phyloP scores from a whole-genome alignment of 768 basidiomycete genomes.

The Coprinopsis sp. region DNA sequence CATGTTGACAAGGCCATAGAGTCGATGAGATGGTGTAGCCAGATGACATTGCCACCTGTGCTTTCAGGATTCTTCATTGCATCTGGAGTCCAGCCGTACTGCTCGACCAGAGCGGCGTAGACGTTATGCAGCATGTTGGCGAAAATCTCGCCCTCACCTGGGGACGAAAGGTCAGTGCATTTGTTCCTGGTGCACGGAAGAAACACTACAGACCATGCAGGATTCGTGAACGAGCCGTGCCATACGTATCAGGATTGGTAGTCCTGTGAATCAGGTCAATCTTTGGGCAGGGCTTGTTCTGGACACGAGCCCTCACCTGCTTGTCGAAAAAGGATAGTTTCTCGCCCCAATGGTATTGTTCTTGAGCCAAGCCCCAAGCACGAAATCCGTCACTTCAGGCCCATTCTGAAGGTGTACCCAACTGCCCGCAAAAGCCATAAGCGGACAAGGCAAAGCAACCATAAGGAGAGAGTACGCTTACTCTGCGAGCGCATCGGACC shows the following conservation, averaged over 20 bases:
- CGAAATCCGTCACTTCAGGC: conserved; percentile 30
- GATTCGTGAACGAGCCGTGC: conserved; percentile 31
- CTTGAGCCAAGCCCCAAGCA: conserved; percentile 46
- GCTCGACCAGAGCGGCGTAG: conserved; percentile 34
- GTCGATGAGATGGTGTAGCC: conserved; percentile 48
- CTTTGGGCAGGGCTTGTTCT: background rate
- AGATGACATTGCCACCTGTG: conserved; percentile 46
- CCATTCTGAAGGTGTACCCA: conserved; percentile 41
- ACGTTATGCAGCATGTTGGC: conserved; percentile 43
- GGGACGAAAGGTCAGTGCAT: no score
- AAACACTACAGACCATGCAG: no score
- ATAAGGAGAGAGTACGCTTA: conserved; percentile 16
- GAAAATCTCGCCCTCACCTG: conserved; percentile 56
- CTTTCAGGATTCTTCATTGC: conserved; percentile 37
- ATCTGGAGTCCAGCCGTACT: conserved; percentile 31
- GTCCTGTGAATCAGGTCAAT: conserved; percentile 15
- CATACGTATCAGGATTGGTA: conserved; percentile 42
- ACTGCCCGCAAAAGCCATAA: conserved; percentile 14
- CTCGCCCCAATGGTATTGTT: conserved; percentile 48
- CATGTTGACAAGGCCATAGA: conserved; percentile 45
- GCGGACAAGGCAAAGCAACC: background rate
- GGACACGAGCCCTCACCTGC: conserved; percentile 24
- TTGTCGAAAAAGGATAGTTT: conserved; percentile 51
- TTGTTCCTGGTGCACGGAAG: conserved; percentile 45
- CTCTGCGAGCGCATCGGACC: conserved; percentile 53